Percentiles rank a stretch among this genome's conserved stretches.
These are phyloP conservation scores for Calocybe indica DNA, from an alignment of 768 basidiomycete genomes.

Conservation along the genomic window DNA sequence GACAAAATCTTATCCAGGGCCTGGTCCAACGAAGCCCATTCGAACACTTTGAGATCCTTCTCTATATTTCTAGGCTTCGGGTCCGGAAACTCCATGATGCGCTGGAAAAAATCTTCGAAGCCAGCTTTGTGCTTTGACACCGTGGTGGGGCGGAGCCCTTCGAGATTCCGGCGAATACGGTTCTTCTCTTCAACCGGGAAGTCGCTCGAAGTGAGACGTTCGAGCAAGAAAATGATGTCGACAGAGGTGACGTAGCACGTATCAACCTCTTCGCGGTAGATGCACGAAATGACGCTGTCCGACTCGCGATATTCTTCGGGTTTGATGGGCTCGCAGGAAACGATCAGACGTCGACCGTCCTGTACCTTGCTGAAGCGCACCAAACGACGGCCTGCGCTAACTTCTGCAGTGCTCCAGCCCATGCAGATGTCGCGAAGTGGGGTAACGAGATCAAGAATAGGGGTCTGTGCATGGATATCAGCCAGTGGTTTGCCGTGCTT, in stretches of 20 bases:
- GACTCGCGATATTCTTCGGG: conserved; percentile 69
- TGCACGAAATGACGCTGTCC: conserved; percentile 90
- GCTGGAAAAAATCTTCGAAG: conserved; percentile 84
- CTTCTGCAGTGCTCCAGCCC: conserved; percentile 63
- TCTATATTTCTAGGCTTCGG: conserved; percentile 97
- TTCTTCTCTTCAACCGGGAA: conserved; percentile 98
- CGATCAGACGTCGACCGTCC: conserved; percentile 69
- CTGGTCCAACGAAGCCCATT: conserved; percentile 64
- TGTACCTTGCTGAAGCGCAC: conserved; percentile 81
- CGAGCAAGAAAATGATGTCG: conserved; percentile 90
- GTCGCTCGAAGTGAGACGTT: conserved; percentile 65
- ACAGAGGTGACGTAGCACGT: conserved; percentile 90
- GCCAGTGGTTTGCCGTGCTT: conserved; percentile 32
- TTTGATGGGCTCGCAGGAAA: conserved; percentile 70
- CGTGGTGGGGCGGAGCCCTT: conserved; percentile 86
- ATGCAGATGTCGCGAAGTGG: conserved; percentile 49
- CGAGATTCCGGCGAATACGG: conserved; percentile 88
- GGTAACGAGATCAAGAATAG: conserved; percentile 55
- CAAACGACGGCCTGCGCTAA: conserved; percentile 67
- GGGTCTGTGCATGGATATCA: conserved; percentile 43
- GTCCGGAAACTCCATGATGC: conserved; percentile 93
- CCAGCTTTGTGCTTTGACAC: conserved; percentile 81
- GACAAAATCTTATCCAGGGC: conserved; percentile 76
- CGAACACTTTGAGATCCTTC: conserved; percentile 90
- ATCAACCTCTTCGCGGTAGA: conserved; percentile 74